Percentiles rank a stretch among this genome's conserved stretches.
Conservation (phyloP, 2,329 filamentous ascomycete genomes). For the Curvularia eragrostidis region DNA sequence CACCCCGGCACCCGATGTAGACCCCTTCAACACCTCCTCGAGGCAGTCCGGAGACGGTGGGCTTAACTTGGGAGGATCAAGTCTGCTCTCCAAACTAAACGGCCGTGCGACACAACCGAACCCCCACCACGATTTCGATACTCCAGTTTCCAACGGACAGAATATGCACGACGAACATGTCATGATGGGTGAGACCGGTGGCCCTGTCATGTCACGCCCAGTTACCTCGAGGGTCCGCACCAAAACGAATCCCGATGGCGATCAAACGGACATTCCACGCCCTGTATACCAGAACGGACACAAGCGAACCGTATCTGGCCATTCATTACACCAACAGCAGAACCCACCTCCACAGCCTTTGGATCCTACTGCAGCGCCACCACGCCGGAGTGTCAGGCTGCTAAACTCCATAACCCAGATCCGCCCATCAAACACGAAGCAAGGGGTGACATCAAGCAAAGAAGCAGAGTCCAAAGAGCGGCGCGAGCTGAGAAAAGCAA, state of each 20-base stretch:
- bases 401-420: conserved; percentile 60
- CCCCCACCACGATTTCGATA: conserved; percentile 52
- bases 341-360: conserved; percentile 30
- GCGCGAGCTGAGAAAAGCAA: conserved; percentile 83
- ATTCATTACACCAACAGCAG: conserved; percentile 56
- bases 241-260: conserved; percentile 51
- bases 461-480: conserved; percentile 64
- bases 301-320: conserved; percentile 92
- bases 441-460: conserved; percentile 62
- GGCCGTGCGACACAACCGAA: conserved; percentile 47
- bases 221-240: conserved; percentile 50
- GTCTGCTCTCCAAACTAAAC: conserved; percentile 53
- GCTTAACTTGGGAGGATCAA: conserved; percentile 47
- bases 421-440: conserved; percentile 68
- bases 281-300: conserved; percentile 63
- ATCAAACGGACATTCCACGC: conserved; percentile 47
- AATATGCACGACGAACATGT: conserved; percentile 53
- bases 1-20: conserved; percentile 48
- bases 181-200: conserved; percentile 49
- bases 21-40: conserved; percentile 54
- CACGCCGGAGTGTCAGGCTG: conserved; percentile 55
- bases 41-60: conserved; percentile 43
- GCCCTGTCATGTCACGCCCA: conserved; percentile 46
- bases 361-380: conserved; percentile 54
- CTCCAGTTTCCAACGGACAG: conserved; percentile 55